These are phyloP conservation scores for Aotearoamyces nothofagi DNA, from an alignment of 2,329 filamentous ascomycete genomes.

Conservation along the genomic window DNA sequence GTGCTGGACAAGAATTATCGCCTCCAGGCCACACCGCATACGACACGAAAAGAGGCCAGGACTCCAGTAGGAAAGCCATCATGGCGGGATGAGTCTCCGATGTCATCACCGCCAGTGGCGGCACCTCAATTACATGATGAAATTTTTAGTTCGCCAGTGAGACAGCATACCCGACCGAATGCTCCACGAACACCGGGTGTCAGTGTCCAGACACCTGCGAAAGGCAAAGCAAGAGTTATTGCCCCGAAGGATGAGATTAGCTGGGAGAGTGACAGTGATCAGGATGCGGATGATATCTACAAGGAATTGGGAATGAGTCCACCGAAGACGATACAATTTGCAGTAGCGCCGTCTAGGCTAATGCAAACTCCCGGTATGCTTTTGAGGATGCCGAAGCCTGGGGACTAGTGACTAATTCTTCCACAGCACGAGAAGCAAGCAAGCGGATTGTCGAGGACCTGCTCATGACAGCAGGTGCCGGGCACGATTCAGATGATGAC, in stretches of 20 bases:
- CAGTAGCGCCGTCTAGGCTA: slow-evolving; percentile 59
- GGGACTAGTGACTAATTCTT: slow-evolving; percentile 7
- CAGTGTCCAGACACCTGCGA: slow-evolving; percentile 65
- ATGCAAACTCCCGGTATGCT: slow-evolving; percentile 63
- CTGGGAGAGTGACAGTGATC: slow-evolving; percentile 56
- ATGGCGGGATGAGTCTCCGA: slow-evolving; percentile 21
- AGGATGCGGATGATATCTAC: slow-evolving; percentile 42
- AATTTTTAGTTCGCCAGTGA: slow-evolving; percentile 65
- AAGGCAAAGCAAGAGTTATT: slow-evolving; percentile 34
- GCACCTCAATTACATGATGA: slow-evolving; percentile 74
- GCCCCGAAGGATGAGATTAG: slow-evolving; percentile 36
- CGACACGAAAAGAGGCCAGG: slow-evolving; percentile 25
- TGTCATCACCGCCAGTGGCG: slow-evolving; percentile 63
- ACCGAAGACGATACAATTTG: slow-evolving; percentile 85
- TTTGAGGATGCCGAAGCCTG: too few relatives aligned
- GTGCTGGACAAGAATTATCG: slow-evolving; percentile 95
- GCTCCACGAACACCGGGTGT: slow-evolving; percentile 62
- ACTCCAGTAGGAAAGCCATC: slow-evolving; percentile 17
- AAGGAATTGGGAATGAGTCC: slow-evolving; percentile 60
- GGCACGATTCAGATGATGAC: slow-evolving; percentile 35
- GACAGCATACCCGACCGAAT: slow-evolving; percentile 21
- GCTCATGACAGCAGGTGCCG: slow-evolving; percentile 62
- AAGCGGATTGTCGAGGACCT: slow-evolving; percentile 71
- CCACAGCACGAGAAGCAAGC: slow-evolving; percentile 59
- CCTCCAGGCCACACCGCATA: slow-evolving; percentile 79